These are phyloP conservation scores for Xylaria venustula DNA, from an alignment of 495 filamentous ascomycete species.

Conservation along the genomic window DNA sequence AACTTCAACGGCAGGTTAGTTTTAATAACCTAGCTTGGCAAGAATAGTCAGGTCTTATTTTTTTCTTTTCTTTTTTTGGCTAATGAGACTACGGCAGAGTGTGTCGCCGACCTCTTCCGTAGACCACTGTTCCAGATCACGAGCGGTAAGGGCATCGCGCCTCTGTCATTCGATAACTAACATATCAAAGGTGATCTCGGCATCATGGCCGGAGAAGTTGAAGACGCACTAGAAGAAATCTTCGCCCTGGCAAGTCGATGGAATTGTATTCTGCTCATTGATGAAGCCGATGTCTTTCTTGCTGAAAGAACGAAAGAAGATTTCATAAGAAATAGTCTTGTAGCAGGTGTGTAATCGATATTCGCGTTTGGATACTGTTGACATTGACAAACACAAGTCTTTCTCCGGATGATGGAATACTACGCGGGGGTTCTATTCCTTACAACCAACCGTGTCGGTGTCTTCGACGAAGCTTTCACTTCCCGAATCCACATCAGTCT, in stretches of 20 bases:
- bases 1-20: constrained; percentile 39
- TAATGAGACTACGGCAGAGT: constrained; percentile 15
- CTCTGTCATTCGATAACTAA: neutral
- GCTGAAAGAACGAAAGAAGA: constrained; percentile 40
- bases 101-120: constrained; percentile 26
- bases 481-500: constrained; percentile 48
- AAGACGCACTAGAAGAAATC: constrained; percentile 39
- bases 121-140: constrained; percentile 33
- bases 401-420: constrained; percentile 42
- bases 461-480: constrained; percentile 51
- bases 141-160: constrained; percentile 19
- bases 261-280: constrained; percentile 52
- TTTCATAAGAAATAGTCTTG: constrained; percentile 48
- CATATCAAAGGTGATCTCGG: constrained; percentile 2
- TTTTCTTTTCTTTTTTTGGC: neutral
- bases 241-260: constrained; percentile 44
- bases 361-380: neutral
- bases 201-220: constrained; percentile 27
- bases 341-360: constrained; percentile 23
- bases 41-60: too few relatives aligned
- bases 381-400: neutral
- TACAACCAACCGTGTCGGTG: constrained; percentile 50
- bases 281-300: constrained; percentile 60
- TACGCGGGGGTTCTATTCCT: constrained; percentile 54
- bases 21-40: neutral